These are phyloP conservation scores for Aspergillus uvarum DNA, from an alignment of 2,329 filamentous ascomycete genomes.

Conservation along the genomic window DNA sequence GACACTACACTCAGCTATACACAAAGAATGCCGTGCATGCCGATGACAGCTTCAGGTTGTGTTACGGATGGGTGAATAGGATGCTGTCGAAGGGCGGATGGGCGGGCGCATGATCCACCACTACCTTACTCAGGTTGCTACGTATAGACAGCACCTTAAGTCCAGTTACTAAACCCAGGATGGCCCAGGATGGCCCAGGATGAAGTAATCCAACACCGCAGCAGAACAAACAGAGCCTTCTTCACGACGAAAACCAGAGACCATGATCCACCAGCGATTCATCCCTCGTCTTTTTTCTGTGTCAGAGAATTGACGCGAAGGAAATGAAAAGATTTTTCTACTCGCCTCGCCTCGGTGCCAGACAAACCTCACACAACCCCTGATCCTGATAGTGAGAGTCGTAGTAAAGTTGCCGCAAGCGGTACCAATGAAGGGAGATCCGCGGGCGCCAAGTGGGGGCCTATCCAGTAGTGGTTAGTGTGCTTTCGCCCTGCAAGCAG, in stretches of 20 bases:
- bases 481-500: neutral
- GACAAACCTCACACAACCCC: too few relatives aligned
- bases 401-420: conserved; percentile 9
- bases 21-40: neutral
- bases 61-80: neutral
- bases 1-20: too few relatives aligned
- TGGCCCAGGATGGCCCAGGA: too few relatives aligned
- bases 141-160: too few relatives aligned
- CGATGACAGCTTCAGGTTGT: neutral
- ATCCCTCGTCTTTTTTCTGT: neutral
- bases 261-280: neutral
- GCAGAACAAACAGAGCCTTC: neutral
- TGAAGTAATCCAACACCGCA: too few relatives aligned
- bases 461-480: too few relatives aligned
- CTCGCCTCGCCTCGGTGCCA: too few relatives aligned
- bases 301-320: neutral
- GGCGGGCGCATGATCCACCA: neutral
- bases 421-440: conserved; percentile 1
- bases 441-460: conserved; percentile 7
- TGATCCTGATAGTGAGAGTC: neutral
- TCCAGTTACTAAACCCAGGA: too few relatives aligned
- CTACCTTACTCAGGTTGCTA: neutral
- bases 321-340: neutral
- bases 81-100: neutral
- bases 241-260: neutral